Evolutionary conservation across 352 stramenopile species (phyloP).

Genomic region (Thraustochytrium sp.): DNA sequence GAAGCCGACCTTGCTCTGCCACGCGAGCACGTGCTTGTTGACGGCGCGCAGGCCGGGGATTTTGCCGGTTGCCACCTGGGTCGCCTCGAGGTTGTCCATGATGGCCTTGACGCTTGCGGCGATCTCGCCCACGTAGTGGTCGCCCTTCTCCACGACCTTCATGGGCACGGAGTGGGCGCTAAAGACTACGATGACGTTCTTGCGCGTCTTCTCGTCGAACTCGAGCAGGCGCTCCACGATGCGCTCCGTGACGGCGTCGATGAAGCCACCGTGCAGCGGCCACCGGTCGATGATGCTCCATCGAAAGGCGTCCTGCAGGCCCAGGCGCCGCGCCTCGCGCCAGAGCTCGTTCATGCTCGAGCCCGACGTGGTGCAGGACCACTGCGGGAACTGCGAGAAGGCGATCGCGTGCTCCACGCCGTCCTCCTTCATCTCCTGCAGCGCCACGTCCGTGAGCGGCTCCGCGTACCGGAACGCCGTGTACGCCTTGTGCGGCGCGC

Average conservation of each 20-base stretch:
- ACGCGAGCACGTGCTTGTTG: conserved; percentile 81
- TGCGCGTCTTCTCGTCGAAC: conserved; percentile 51
- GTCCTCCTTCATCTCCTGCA: conserved; percentile 88
- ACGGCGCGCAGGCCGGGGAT: conserved; percentile 31
- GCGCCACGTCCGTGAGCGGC: conserved; percentile 89
- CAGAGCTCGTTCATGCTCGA: conserved; percentile 86
- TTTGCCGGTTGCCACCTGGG: background rate
- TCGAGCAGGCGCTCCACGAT: conserved; percentile 73
- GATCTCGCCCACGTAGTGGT: conserved; percentile 63
- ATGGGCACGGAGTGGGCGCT: conserved; percentile 78
- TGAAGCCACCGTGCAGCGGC: conserved; percentile 92
- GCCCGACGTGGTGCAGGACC: conserved; percentile 92
- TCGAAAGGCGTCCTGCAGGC: conserved; percentile 80
- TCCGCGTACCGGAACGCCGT: conserved; percentile 97
- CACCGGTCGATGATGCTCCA: conserved; percentile 77
- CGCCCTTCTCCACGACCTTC: conserved; percentile 77
- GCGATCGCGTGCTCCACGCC: conserved; percentile 90
- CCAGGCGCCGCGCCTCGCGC: conserved; percentile 68
- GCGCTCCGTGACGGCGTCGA: conserved; percentile 77
- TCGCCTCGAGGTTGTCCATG: conserved; percentile 43
- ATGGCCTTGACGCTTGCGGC: conserved; percentile 46
- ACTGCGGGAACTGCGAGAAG: conserved; percentile 97
- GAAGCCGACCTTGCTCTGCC: conserved; percentile 95
- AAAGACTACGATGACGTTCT: conserved; percentile 74
- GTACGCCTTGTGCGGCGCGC: conserved; percentile 84